Percentiles rank a stretch among this genome's conserved stretches.
Evolutionary conservation across 1,284 basidiomycete genomes (phyloP).

Genomic region (Heterobasidion occidentale): DNA sequence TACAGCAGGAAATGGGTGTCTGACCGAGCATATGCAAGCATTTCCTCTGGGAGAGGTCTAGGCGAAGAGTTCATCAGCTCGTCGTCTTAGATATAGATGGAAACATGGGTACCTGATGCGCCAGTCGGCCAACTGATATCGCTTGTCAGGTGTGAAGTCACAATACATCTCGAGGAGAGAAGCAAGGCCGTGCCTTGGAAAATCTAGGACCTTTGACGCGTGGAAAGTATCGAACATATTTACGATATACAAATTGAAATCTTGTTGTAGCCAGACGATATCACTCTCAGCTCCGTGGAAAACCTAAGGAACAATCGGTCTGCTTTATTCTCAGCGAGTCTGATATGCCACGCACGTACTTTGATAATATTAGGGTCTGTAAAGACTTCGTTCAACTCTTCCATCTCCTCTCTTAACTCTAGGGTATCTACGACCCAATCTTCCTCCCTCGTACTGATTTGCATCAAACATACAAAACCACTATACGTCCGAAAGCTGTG

Average conservation of each 20-base stretch:
- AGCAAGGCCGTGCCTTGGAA: constrained; percentile 79
- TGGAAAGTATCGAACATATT: constrained; percentile 97
- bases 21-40: constrained; percentile 89
- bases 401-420: constrained; percentile 68
- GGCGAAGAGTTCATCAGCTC: constrained; percentile 1
- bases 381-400: constrained; percentile 70
- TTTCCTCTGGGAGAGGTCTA: constrained; percentile 81
- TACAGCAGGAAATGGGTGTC: constrained; percentile 94
- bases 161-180: constrained; percentile 87
- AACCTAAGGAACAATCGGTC: constrained; percentile 39
- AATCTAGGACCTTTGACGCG: constrained; percentile 81
- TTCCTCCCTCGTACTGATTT: constrained; percentile 77
- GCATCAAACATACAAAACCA: constrained; percentile 93
- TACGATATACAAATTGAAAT: constrained; percentile 91
- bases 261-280: constrained; percentile 93
- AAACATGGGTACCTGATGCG: constrained; percentile 63
- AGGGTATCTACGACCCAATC: constrained; percentile 89
- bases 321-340: neutral
- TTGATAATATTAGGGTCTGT: constrained; percentile 83
- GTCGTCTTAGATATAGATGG: neutral
- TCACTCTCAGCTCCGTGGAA: constrained; percentile 95
- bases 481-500: constrained; percentile 81
- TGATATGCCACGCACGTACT: constrained; percentile 30
- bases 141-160: constrained; percentile 89
- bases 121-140: constrained; percentile 97